Conservation (phyloP, 1,284 basidiomycete species). For the Ganoderma boninense region DNA sequence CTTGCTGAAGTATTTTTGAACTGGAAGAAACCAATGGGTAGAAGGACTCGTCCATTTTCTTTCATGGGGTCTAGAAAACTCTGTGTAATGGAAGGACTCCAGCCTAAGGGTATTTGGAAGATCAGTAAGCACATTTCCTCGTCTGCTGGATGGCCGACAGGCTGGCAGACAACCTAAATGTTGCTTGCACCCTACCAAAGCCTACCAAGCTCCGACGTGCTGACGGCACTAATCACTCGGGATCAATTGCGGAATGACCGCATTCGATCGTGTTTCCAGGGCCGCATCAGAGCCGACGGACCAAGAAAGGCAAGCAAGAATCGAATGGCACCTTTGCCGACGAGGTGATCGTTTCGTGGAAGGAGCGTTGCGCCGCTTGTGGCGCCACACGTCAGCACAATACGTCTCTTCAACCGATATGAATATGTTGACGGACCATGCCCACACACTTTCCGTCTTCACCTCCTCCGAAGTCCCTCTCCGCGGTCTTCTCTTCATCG, state of each 20-base stretch:
- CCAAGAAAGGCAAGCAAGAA: conserved; percentile 24
- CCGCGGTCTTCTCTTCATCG: conserved; percentile 1
- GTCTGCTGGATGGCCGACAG: neutral
- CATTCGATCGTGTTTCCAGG: conserved; percentile 2
- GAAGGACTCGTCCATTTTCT: neutral
- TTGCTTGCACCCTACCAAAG: neutral
- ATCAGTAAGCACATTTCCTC: neutral
- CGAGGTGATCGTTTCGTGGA: conserved; percentile 21
- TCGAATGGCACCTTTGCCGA: conserved; percentile 22
- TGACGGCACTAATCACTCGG: neutral
- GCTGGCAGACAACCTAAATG: neutral
- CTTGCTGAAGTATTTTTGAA: neutral
- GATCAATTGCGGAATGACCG: neutral
- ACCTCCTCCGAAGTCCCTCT: neutral
- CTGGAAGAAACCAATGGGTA: neutral
- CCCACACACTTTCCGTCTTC: neutral
- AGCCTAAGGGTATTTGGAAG: neutral
- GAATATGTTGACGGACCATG: neutral
- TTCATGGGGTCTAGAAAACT: neutral
- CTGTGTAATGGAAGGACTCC: neutral
- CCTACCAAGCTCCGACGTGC: neutral
- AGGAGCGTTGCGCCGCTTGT: conserved; percentile 15
- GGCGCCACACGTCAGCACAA: conserved; percentile 30
- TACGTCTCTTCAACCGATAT: conserved; percentile 8
- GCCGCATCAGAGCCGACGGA: conserved; percentile 10